These are phyloP conservation scores for Aspergillus sp. DNA, from an alignment of 2,329 filamentous ascomycete genomes.

Conservation along the genomic window DNA sequence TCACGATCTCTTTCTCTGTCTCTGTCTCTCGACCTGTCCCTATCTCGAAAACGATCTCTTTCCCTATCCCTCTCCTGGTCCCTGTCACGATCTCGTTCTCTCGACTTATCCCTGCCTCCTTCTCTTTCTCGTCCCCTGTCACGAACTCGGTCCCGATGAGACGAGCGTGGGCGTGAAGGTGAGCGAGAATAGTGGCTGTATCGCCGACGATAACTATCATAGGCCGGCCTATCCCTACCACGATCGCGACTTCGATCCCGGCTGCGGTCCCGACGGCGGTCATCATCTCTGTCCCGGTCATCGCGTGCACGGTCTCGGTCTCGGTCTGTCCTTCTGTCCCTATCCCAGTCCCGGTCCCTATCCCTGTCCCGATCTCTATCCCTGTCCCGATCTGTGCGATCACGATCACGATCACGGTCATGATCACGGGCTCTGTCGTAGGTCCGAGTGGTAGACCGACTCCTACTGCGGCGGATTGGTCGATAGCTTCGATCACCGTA, in stretches of 20 bases:
- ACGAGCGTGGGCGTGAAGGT: slow-evolving; percentile 16
- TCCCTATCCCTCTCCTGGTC: slow-evolving; percentile 17
- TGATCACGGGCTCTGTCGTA: slow-evolving; percentile 28
- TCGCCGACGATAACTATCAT: slow-evolving; percentile 27
- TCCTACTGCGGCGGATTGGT: slow-evolving; percentile 35
- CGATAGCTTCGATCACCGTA: slow-evolving; percentile 34
- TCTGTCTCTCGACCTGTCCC: slow-evolving; percentile 11
- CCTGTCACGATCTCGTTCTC: slow-evolving; percentile 13
- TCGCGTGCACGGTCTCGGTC: slow-evolving; percentile 12
- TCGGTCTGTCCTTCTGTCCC: slow-evolving; percentile 6
- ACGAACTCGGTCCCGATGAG: slow-evolving; percentile 11
- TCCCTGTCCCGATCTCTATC: slow-evolving; percentile 1
- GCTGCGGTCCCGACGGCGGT: slow-evolving; percentile 19
- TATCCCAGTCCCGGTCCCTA: slow-evolving; percentile 3
- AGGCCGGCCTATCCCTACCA: slow-evolving; percentile 6
- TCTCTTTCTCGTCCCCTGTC: slow-evolving; percentile 13
- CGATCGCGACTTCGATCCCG: slow-evolving; percentile 13
- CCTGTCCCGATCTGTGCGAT: neutral
- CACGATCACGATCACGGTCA: slow-evolving; percentile 21
- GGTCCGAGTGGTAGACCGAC: slow-evolving; percentile 30
- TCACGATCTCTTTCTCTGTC: neutral
- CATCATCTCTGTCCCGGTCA: slow-evolving; percentile 21
- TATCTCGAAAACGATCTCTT: slow-evolving; percentile 11
- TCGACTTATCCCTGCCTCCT: slow-evolving; percentile 8
- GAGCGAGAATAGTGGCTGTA: slow-evolving; percentile 28